Percentiles rank a stretch among this genome's conserved stretches.
Conservation (phyloP, 371 early-diverging fungal species). For the Syncephalis plumigaleata region DNA sequence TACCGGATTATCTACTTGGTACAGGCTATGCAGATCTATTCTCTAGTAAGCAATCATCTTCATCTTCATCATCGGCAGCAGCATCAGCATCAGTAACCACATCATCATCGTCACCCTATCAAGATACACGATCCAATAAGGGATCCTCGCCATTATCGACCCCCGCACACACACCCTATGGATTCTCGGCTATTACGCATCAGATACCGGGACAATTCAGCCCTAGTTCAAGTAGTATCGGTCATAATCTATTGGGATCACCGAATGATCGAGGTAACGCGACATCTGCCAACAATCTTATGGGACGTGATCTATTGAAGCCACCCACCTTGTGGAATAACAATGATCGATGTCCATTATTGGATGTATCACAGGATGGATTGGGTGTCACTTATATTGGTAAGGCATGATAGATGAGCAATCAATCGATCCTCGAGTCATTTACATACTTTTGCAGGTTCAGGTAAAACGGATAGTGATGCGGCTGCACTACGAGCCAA, state of each 20-base stretch:
- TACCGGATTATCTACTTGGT: slow-evolving; percentile 6
- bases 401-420: too few species aligned
- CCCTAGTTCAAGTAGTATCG: too few species aligned
- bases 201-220: too few species aligned
- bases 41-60: neutral
- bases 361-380: slow-evolving; percentile 29
- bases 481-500: slow-evolving; percentile 75
- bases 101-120: neutral
- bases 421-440: too few species aligned
- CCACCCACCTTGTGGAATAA: slow-evolving; percentile 44
- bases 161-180: neutral
- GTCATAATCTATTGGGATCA: neutral
- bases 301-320: neutral
- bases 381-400: slow-evolving; percentile 38
- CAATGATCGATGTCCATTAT: slow-evolving; percentile 33
- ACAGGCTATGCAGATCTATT: slow-evolving; percentile 8
- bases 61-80: too few species aligned
- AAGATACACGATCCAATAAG: too few species aligned
- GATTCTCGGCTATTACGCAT: too few species aligned
- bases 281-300: neutral
- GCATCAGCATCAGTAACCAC: too few species aligned
- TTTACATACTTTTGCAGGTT: slow-evolving; percentile 29
- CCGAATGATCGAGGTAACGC: neutral
- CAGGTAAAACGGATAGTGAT: slow-evolving; percentile 59
- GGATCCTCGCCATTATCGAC: too few species aligned